phyloP scores from a whole-genome alignment of 1,284 basidiomycete species.

The Sparassis latifolia region DNA sequence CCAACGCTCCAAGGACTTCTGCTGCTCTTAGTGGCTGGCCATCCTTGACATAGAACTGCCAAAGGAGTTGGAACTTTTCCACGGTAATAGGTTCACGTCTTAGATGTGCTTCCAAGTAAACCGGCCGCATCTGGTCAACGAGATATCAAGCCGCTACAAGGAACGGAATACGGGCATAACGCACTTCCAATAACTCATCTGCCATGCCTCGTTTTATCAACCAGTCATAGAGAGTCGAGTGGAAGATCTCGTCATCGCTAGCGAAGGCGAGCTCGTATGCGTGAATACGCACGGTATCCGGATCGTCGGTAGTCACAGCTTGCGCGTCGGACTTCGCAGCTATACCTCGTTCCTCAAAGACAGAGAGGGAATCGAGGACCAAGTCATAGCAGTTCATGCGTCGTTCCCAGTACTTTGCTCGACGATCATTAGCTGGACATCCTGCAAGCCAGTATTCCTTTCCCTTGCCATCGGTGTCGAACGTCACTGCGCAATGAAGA shows the following conservation, averaged over 20 bases:
- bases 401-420: slow-evolving; percentile 52
- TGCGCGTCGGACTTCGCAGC: slow-evolving; percentile 17
- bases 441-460: slow-evolving; percentile 74
- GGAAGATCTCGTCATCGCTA: slow-evolving; percentile 89
- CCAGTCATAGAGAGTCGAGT: slow-evolving; percentile 94
- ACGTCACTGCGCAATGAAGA: slow-evolving; percentile 74
- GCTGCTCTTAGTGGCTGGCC: slow-evolving; percentile 84
- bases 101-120: slow-evolving; percentile 85
- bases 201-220: slow-evolving; percentile 73
- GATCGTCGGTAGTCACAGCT: slow-evolving; percentile 37
- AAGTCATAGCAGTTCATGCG: slow-evolving; percentile 78
- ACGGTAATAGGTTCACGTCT: slow-evolving; percentile 75
- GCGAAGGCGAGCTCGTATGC: slow-evolving; percentile 81
- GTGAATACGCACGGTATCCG: slow-evolving; percentile 61
- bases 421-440: slow-evolving; percentile 53
- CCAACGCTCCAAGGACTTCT: slow-evolving; percentile 79
- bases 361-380: slow-evolving; percentile 74
- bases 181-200: slow-evolving; percentile 86
- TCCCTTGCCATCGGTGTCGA: slow-evolving; percentile 76
- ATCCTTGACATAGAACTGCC: slow-evolving; percentile 96
- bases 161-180: slow-evolving; percentile 14
- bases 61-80: slow-evolving; percentile 84
- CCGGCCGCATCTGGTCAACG: slow-evolving; percentile 64
- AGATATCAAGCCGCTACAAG: background rate
- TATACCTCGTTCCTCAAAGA: slow-evolving; percentile 58